Evolutionary conservation across 305 asterid genomes (phyloP).

Genomic region (Petunia hybrid): DNA sequence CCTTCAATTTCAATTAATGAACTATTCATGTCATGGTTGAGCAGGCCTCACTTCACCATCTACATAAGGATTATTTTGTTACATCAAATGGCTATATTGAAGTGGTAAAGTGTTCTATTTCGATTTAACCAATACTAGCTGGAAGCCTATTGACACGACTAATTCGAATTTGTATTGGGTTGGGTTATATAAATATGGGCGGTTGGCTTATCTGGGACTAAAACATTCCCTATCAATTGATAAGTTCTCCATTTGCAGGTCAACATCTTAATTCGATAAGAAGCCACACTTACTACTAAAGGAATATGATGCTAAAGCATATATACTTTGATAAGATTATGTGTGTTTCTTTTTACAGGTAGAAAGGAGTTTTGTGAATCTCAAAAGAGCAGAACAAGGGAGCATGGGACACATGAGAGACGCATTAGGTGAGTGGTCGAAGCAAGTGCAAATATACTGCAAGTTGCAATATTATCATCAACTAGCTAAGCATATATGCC

Average conservation of each 20-base stretch:
- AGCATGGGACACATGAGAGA: constrained; percentile 10
- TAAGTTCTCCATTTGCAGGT: too few species aligned
- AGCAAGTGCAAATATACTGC: not conserved
- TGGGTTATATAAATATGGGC: too few species aligned
- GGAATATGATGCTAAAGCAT: constrained; percentile 8
- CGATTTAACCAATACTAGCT: too few species aligned
- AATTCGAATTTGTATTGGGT: too few species aligned
- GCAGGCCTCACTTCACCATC: not conserved
- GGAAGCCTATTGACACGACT: too few species aligned
- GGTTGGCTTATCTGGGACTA: too few species aligned
- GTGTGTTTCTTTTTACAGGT: not conserved
- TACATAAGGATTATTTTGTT: too few species aligned
- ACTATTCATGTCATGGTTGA: not conserved
- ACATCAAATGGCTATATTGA: not conserved
- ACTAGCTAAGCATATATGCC: not conserved
- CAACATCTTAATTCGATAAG: too few species aligned
- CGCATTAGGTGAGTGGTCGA: not conserved
- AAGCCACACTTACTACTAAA: not conserved
- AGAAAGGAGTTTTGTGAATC: constrained; percentile 7
- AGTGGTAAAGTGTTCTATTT: not conserved
- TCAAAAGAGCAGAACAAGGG: not conserved
- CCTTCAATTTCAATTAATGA: not conserved
- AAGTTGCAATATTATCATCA: not conserved
- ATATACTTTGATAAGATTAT: constrained; percentile 9
- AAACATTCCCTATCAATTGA: too few species aligned